These are phyloP conservation scores for Auricularia cornea DNA, from an alignment of 768 basidiomycete genomes.

Conservation along the genomic window DNA sequence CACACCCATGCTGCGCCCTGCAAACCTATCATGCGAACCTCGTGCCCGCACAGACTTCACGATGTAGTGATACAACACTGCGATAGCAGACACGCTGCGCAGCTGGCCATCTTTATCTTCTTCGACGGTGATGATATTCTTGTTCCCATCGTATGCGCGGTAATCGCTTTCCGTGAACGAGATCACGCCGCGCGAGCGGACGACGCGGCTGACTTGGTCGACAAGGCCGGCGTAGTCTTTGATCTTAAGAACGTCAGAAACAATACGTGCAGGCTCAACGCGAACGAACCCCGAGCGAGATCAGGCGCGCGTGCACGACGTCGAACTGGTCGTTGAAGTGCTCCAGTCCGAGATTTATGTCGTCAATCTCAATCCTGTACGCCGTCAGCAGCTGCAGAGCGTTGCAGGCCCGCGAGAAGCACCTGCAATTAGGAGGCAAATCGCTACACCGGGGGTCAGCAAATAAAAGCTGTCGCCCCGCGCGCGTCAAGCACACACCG, in stretches of 20 bases:
- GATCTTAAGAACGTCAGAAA: slow-evolving; percentile 30
- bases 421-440: slow-evolving; percentile 60
- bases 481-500: slow-evolving; percentile 33
- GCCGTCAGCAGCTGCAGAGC: not conserved
- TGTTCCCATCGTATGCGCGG: slow-evolving; percentile 46
- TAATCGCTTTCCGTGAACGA: slow-evolving; percentile 66
- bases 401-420: not conserved
- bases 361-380: slow-evolving; percentile 62
- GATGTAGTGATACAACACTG: slow-evolving; percentile 33
- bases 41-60: slow-evolving; percentile 42
- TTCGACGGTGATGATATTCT: slow-evolving; percentile 12
- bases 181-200: slow-evolving; percentile 63
- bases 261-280: not conserved
- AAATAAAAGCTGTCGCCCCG: slow-evolving; percentile 4
- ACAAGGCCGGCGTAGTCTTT: slow-evolving; percentile 56
- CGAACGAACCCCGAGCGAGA: slow-evolving; percentile 44
- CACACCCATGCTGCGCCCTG: too few species aligned
- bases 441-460: slow-evolving; percentile 31
- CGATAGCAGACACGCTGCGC: not conserved
- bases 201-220: slow-evolving; percentile 54
- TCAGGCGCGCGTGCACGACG: slow-evolving; percentile 63
- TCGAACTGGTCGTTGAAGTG: slow-evolving; percentile 76
- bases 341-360: slow-evolving; percentile 75
- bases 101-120: not conserved
- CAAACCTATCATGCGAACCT: not conserved